Conservation (phyloP, 2,329 filamentous ascomycete genomes). For the Coniella vitis region DNA sequence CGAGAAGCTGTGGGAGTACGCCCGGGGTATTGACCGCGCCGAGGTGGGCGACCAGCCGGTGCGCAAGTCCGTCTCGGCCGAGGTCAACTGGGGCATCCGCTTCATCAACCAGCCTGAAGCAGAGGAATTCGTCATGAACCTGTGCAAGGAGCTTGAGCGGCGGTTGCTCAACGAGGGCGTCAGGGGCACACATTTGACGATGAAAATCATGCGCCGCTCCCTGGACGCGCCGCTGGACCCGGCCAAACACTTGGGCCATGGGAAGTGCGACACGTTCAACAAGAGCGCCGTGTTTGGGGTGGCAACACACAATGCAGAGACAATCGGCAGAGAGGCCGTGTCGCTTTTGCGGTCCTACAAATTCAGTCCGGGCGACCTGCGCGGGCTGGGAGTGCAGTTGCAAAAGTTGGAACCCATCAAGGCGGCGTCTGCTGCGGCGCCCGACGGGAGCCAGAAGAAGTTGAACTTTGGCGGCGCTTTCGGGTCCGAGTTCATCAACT, state of each 20-base stretch:
- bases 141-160: slow-evolving; percentile 79
- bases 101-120: slow-evolving; percentile 90
- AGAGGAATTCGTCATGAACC: slow-evolving; percentile 79
- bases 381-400: slow-evolving; percentile 88
- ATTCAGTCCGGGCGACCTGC: slow-evolving; percentile 85
- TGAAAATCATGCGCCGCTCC: slow-evolving; percentile 90
- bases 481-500: slow-evolving; percentile 25
- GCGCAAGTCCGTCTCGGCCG: slow-evolving; percentile 91
- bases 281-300: slow-evolving; percentile 80
- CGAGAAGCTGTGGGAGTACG: slow-evolving; percentile 82
- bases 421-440: slow-evolving; percentile 34
- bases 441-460: slow-evolving; percentile 71
- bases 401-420: slow-evolving; percentile 84
- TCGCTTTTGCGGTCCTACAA: slow-evolving; percentile 73
- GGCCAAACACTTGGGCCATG: slow-evolving; percentile 88
- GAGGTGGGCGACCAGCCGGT: slow-evolving; percentile 82
- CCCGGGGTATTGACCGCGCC: slow-evolving; percentile 75
- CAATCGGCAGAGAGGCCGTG: slow-evolving; percentile 76
- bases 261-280: slow-evolving; percentile 90
- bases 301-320: slow-evolving; percentile 66
- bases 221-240: slow-evolving; percentile 84
- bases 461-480: slow-evolving; percentile 65
- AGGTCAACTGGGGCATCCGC: slow-evolving; percentile 96
- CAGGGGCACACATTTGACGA: slow-evolving; percentile 78
- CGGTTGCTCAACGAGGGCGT: slow-evolving; percentile 77